Evolutionary conservation across 495 filamentous ascomycete genomes (phyloP), one percentile per base, ranked within the genome.

Genomic region (Neurospora pannonica): DNA sequence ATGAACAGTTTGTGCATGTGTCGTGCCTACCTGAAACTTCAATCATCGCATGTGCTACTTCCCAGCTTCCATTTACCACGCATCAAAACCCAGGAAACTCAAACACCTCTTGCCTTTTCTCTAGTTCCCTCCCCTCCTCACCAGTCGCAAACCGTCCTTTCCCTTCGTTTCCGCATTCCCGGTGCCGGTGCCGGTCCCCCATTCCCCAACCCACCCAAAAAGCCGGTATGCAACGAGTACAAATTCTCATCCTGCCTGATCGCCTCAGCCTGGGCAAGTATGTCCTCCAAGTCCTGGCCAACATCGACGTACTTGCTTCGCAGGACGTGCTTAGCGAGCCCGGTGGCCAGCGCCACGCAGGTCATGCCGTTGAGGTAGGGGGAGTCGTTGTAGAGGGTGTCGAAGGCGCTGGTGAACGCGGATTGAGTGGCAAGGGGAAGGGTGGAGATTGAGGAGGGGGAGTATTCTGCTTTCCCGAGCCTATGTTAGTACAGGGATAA

Each of bases 321-420:
- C 34, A 82, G 72, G 7, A 42, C 77, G 8, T 75, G 72, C 74
- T 79, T 82, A 46, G 67, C 80, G 4, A 82, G 6, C 1, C 79
- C 81, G 10, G 74, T 75, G 5, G 79, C 81, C 42, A 81, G 73
- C 54, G 80, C 80, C 1, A 81, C 80, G 70, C 78, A 81, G 19
- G 79, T 72, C 81, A 82, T 82, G 24, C 79, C 81, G 75, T 80
- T 82, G 24, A 82, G 77, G 70, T 82, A 79, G 0, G 80, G 78
- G 37, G 81, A 81, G 37, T 82, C 81, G 37, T 77, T 77, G 74
- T 81, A 82, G 15, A 79, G 70, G 46, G 46, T 28, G 46, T 82
- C 77, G 10, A 80, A 75, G 43, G 71, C 70, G 31, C 74, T 74
- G 19, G 73, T 21, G 60, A 80, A 82, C 39, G 46, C 39, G 13